Evolutionary conservation across 495 filamentous ascomycete genomes (phyloP).

Genomic region (Daldinia bambusicola): DNA sequence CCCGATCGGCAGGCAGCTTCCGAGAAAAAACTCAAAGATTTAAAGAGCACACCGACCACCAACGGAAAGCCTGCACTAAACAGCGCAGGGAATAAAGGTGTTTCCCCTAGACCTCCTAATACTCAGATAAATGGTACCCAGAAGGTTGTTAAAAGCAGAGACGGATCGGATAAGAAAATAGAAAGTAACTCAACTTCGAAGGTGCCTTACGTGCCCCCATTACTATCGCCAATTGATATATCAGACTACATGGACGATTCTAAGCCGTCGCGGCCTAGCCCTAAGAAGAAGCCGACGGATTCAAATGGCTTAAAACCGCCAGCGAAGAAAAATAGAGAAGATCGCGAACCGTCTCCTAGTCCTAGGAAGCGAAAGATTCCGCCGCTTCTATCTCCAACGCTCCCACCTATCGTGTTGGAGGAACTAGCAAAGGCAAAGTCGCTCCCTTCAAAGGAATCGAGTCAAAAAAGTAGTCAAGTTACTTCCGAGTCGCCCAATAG

Average conservation of each 20-base stretch:
- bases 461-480: conserved; percentile 43
- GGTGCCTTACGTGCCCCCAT: conserved; percentile 46
- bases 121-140: conserved; percentile 54
- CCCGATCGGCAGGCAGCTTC: conserved; percentile 39
- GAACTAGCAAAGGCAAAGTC: conserved; percentile 52
- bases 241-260: conserved; percentile 47
- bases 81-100: conserved; percentile 47
- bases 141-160: conserved; percentile 46
- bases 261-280: conserved; percentile 40
- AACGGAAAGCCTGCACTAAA: conserved; percentile 52
- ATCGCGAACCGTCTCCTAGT: conserved; percentile 49
- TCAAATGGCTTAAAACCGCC: conserved; percentile 37
- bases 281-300: conserved; percentile 46
- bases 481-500: conserved; percentile 51
- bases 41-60: conserved; percentile 41
- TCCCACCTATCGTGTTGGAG: conserved; percentile 58
- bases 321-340: conserved; percentile 46
- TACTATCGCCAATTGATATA: conserved; percentile 57
- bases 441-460: conserved; percentile 48
- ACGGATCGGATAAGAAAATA: conserved; percentile 51
- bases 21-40: conserved; percentile 43
- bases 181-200: conserved; percentile 44
- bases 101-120: conserved; percentile 51
- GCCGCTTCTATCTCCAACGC: conserved; percentile 58
- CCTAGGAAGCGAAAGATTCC: conserved; percentile 56